Conservation (phyloP, 2,329 filamentous ascomycete species). For the Zelopaecilomyces penicillatus region DNA sequence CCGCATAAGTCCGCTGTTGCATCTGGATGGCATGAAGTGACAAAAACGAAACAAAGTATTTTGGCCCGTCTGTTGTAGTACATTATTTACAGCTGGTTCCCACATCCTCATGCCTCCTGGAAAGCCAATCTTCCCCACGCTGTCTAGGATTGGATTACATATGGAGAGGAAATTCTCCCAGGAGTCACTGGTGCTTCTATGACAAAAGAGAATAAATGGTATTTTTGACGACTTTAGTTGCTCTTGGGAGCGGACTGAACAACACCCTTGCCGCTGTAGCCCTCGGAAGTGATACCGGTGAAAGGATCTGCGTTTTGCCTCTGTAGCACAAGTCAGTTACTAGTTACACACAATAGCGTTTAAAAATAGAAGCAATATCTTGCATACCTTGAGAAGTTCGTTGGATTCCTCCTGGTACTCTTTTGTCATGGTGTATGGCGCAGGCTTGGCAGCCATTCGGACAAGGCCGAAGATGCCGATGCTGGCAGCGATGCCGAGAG, state of each 20-base stretch:
- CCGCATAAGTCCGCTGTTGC: too few relatives aligned
- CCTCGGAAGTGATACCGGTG: constrained; percentile 71
- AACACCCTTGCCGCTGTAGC: constrained; percentile 69
- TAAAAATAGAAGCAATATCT: neutral
- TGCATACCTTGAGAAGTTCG: constrained; percentile 77
- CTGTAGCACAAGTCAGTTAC: constrained; percentile 35
- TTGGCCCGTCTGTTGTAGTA: constrained; percentile 32
- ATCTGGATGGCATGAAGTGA: constrained; percentile 9
- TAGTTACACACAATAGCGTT: neutral
- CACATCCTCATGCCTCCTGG: constrained; percentile 21
- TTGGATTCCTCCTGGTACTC: constrained; percentile 96
- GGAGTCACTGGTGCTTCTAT: constrained; percentile 24
- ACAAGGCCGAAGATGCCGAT: constrained; percentile 63
- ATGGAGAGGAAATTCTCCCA: constrained; percentile 22
- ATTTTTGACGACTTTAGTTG: constrained; percentile 28
- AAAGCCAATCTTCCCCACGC: constrained; percentile 22
- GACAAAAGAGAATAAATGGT: constrained; percentile 25
- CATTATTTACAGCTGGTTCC: constrained; percentile 33
- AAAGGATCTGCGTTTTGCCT: constrained; percentile 79
- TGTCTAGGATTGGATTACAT: constrained; percentile 27
- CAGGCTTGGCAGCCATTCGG: constrained; percentile 62
- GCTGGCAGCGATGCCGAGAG: constrained; percentile 57
- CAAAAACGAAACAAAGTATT: constrained; percentile 22
- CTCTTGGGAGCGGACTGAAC: constrained; percentile 61
- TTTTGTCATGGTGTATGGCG: constrained; percentile 84